These are phyloP conservation scores for Wilcoxina mikolae DNA, from an alignment of 495 filamentous ascomycete genomes.

Conservation along the genomic window DNA sequence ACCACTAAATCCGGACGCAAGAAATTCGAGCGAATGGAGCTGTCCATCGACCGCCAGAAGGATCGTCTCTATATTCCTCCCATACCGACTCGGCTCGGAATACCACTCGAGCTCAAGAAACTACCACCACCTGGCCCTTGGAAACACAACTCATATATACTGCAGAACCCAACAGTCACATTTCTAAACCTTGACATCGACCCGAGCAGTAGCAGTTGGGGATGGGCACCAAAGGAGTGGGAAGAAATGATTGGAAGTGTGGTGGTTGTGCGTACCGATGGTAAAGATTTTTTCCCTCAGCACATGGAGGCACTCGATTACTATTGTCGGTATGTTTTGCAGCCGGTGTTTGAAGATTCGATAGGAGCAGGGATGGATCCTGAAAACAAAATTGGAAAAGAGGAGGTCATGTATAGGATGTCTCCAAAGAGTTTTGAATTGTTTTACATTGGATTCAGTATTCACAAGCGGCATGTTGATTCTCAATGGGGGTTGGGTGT, in stretches of 20 bases:
- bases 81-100: constrained; percentile 6
- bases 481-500: too few species aligned
- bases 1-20: constrained; percentile 14
- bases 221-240: constrained; percentile 15
- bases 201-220: constrained; percentile 6
- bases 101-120: constrained; percentile 5
- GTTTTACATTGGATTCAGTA: constrained; percentile 8
- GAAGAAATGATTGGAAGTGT: constrained; percentile 10
- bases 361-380: constrained; percentile 9
- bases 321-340: constrained; percentile 9
- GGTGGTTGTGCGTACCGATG: constrained; percentile 11
- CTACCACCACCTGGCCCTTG: neutral
- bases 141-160: neutral
- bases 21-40: constrained; percentile 25
- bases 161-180: constrained; percentile 11
- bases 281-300: constrained; percentile 3
- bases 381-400: constrained; percentile 6
- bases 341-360: constrained; percentile 9
- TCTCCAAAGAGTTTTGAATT: constrained; percentile 7
- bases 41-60: constrained; percentile 8
- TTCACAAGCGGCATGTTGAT: constrained; percentile 8
- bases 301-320: constrained; percentile 15
- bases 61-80: neutral
- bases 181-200: constrained; percentile 11
- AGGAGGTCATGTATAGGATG: constrained; percentile 7